Evolutionary conservation across 257 asterid species (phyloP).

Genomic region (Nicotiana paniculata): DNA sequence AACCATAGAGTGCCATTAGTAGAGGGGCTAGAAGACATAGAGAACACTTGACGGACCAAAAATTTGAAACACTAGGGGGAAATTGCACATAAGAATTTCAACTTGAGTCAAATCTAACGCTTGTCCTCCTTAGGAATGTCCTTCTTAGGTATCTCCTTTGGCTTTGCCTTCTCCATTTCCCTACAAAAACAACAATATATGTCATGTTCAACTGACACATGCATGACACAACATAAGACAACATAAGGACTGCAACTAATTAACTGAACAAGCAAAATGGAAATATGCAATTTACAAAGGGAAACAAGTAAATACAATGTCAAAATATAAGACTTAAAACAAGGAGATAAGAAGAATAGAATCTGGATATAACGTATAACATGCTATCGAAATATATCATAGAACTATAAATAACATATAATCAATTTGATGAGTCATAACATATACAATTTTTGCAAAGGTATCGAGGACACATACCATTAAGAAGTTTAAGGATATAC

Average conservation of each 20-base stretch:
- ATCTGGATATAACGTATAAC: not conserved
- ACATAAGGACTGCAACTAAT: too few relatives aligned
- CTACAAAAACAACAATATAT: conserved; percentile 19
- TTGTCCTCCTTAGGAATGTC: conserved; percentile 48
- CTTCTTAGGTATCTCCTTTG: conserved; percentile 52
- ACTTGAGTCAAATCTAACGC: conserved; percentile 19
- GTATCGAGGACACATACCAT: not conserved
- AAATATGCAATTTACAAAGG: not conserved
- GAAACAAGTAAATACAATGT: not conserved
- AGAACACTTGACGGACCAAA: not conserved
- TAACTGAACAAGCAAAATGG: not conserved
- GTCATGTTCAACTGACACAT: not conserved
- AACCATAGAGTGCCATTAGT: not conserved
- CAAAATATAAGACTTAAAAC: not conserved
- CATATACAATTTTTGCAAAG: not conserved
- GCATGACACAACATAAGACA: not conserved
- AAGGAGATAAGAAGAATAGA: not conserved
- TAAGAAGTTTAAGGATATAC: not conserved
- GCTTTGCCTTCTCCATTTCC: conserved; percentile 57
- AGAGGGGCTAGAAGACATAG: not conserved
- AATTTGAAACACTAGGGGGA: not conserved
- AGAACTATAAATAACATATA: not conserved
- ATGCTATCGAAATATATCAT: not conserved
- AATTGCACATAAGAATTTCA: not conserved
- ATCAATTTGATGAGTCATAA: not conserved